phyloP scores from a whole-genome alignment of 139 green algal genomes.

The Ettlia oleoabundans region DNA sequence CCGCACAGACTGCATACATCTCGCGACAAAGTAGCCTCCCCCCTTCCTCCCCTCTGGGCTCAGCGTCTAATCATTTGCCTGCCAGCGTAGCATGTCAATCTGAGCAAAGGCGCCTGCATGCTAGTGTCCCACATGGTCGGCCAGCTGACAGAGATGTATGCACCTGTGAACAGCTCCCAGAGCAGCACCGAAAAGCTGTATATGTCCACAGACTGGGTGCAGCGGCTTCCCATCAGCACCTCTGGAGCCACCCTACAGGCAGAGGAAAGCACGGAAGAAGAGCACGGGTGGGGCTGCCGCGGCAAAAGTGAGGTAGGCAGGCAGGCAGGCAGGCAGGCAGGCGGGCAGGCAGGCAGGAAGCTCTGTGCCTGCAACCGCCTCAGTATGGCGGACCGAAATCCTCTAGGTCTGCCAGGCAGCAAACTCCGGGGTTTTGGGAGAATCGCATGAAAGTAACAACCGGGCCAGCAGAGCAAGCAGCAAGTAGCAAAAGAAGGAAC shows the following conservation, averaged over 20 bases:
- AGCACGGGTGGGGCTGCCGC: not conserved
- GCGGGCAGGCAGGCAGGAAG: too few relatives aligned
- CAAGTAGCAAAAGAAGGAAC: too few relatives aligned
- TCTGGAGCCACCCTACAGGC: not conserved
- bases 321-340: too few relatives aligned
- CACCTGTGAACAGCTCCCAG: constrained; percentile 1
- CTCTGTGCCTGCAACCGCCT: too few relatives aligned
- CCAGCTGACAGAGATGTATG: not conserved
- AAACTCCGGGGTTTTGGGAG: too few relatives aligned
- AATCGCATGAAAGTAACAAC: too few relatives aligned
- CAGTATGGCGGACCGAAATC: too few relatives aligned
- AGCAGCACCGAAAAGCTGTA: not conserved
- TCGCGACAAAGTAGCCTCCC: too few relatives aligned
- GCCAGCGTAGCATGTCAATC: not conserved
- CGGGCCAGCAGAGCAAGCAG: too few relatives aligned
- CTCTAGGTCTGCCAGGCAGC: too few relatives aligned
- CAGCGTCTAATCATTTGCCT: not conserved
- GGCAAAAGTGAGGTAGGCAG: not conserved
- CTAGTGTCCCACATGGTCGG: not conserved
- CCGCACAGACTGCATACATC: too few relatives aligned
- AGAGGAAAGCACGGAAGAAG: not conserved
- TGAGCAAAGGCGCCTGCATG: not conserved
- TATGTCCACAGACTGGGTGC: not conserved
- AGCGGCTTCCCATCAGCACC: constrained; percentile 1
- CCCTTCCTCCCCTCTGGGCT: too few relatives aligned